phyloP scores from a whole-genome alignment of 2,329 filamentous ascomycete genomes.

The Neonectria sp. region DNA sequence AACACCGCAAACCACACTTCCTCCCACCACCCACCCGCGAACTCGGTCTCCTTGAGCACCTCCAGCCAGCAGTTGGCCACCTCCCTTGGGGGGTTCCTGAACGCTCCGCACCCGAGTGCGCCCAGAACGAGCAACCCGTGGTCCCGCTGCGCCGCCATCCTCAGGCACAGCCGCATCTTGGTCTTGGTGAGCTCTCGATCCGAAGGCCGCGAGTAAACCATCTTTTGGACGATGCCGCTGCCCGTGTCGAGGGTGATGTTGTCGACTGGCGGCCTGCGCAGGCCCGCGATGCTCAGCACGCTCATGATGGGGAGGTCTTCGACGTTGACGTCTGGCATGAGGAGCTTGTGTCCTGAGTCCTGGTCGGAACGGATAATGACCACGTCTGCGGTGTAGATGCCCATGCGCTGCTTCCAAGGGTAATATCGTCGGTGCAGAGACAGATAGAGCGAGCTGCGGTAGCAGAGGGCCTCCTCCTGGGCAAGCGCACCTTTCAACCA shows the following conservation, averaged over 20 bases:
- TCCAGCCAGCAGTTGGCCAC: conserved; percentile 75
- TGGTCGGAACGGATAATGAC: conserved; percentile 70
- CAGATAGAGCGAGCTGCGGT: conserved; percentile 69
- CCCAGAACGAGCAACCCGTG: conserved; percentile 76
- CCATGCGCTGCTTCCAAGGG: conserved; percentile 64
- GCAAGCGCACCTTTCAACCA: conserved; percentile 74
- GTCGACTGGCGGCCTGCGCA: conserved; percentile 57
- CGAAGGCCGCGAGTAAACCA: conserved; percentile 56
- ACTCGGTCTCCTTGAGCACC: conserved; percentile 74
- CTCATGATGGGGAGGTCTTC: conserved; percentile 66
- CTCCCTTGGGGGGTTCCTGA: conserved; percentile 72
- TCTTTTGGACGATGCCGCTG: conserved; percentile 43
- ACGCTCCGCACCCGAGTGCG: conserved; percentile 79
- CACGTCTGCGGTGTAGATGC: conserved; percentile 73
- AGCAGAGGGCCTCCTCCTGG: conserved; percentile 80
- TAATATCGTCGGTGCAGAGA: conserved; percentile 66
- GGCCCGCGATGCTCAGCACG: conserved; percentile 73
- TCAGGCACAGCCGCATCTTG: conserved; percentile 74
- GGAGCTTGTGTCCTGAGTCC: conserved; percentile 61
- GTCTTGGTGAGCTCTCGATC: conserved; percentile 70
- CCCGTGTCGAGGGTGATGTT: conserved; percentile 36
- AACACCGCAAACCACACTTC: conserved; percentile 76
- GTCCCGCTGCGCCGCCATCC: conserved; percentile 70
- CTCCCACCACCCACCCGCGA: conserved; percentile 74
- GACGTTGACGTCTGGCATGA: conserved; percentile 53